These are phyloP conservation scores for Candida lessepsii DNA, from an alignment of 805 yeast species.

Conservation along the genomic window DNA sequence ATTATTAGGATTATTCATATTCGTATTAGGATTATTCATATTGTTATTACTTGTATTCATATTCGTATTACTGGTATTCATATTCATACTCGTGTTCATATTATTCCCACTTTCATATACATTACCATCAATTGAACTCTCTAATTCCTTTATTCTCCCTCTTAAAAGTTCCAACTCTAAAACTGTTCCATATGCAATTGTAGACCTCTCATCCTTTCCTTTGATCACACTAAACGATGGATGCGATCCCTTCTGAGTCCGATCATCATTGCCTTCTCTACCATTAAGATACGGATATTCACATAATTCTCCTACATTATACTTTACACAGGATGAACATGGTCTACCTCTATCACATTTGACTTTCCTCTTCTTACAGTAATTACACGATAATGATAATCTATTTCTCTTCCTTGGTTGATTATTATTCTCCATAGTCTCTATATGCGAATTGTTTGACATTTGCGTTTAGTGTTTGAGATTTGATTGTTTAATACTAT, in stretches of 20 bases:
- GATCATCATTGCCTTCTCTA: too few species aligned
- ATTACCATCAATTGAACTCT: conserved; percentile 18
- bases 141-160: conserved; percentile 43
- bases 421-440: background rate
- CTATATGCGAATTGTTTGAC: too few species aligned
- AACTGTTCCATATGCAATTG: background rate
- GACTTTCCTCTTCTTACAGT: conserved; percentile 43
- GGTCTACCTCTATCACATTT: conserved; percentile 43
- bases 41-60: background rate
- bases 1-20: too few species aligned
- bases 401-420: conserved; percentile 28
- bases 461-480: too few species aligned
- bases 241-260: too few species aligned
- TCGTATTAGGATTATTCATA: too few species aligned
- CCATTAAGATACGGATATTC: conserved; percentile 23
- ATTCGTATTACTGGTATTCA: too few species aligned
- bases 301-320: conserved; percentile 40
- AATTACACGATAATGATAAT: conserved; percentile 41
- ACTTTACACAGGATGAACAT: conserved; percentile 41
- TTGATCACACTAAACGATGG: background rate
- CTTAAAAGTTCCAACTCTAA: conserved; percentile 35
- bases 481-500: too few species aligned
- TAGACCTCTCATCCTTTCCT: conserved; percentile 5
- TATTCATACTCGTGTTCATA: background rate
- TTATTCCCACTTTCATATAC: background rate